phyloP scores from a whole-genome alignment of 352 stramenopile species.

The Blastocystis sp. region DNA sequence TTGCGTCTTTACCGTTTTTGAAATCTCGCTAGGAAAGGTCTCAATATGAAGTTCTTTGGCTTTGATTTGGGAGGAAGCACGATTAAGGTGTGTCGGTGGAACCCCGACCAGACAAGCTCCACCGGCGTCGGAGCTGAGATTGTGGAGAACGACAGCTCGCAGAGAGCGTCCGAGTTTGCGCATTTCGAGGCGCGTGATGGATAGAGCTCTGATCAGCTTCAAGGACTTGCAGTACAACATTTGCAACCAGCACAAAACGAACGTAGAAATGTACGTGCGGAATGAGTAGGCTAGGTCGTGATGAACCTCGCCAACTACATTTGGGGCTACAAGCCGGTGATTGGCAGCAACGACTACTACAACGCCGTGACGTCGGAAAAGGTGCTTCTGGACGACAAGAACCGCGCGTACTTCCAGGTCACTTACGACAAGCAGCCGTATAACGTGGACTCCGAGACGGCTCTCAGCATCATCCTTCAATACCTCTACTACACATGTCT shows the following conservation, averaged over 20 bases:
- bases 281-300: neutral
- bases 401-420: neutral
- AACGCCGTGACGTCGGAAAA: neutral
- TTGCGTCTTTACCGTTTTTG: conserved; percentile 1
- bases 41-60: conserved; percentile 44
- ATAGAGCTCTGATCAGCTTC: conserved; percentile 41
- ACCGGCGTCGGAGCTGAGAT: conserved; percentile 14
- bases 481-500: conserved; percentile 50
- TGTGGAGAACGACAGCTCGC: neutral
- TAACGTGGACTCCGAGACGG: conserved; percentile 22
- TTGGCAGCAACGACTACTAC: conserved; percentile 35
- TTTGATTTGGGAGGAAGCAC: conserved; percentile 28
- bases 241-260: conserved; percentile 33
- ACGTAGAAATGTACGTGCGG: neutral
- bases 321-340: conserved; percentile 38
- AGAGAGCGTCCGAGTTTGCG: neutral
- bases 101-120: neutral
- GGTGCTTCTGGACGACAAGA: neutral
- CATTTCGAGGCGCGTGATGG: neutral
- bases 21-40: neutral
- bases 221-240: conserved; percentile 8
- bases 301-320: conserved; percentile 62
- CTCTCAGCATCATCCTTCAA: conserved; percentile 42
- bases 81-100: conserved; percentile 52
- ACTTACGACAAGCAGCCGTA: conserved; percentile 16